Percentiles rank a stretch among this genome's conserved stretches.
Conservation (phyloP, 2,329 filamentous ascomycete species). For the Colletotrichum navitas region DNA sequence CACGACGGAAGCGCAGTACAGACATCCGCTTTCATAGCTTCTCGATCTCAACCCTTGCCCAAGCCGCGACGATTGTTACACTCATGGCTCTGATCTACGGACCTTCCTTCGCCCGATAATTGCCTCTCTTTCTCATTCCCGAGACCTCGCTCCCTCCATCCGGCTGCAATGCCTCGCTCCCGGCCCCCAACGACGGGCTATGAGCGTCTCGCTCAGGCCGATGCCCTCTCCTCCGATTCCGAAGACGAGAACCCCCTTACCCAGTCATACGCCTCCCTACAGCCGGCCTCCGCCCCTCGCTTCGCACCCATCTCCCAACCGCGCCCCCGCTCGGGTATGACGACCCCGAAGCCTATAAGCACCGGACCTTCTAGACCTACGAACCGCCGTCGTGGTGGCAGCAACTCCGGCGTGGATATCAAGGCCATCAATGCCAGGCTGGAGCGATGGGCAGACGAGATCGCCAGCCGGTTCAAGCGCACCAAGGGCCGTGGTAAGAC, state of each 20-base stretch:
- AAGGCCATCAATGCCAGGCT: slow-evolving; percentile 97
- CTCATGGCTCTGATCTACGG: slow-evolving; percentile 18
- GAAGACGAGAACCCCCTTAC: slow-evolving; percentile 72
- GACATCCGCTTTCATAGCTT: background rate
- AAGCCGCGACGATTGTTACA: background rate
- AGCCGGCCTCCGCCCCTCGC: slow-evolving; percentile 69
- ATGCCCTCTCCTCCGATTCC: slow-evolving; percentile 79
- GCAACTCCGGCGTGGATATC: slow-evolving; percentile 93
- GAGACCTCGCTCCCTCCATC: slow-evolving; percentile 12
- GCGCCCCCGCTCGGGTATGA: slow-evolving; percentile 70
- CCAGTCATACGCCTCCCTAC: slow-evolving; percentile 67
- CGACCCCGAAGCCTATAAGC: slow-evolving; percentile 62
- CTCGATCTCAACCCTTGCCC: background rate
- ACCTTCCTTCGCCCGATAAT: background rate
- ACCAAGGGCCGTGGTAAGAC: slow-evolving; percentile 79
- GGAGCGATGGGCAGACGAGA: slow-evolving; percentile 97
- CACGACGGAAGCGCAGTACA: background rate
- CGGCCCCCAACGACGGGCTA: slow-evolving; percentile 84
- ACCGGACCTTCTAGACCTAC: slow-evolving; percentile 51
- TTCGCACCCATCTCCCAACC: slow-evolving; percentile 75
- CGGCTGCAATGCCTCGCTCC: slow-evolving; percentile 70
- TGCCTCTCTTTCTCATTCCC: background rate
- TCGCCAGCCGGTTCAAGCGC: slow-evolving; percentile 96
- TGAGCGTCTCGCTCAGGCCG: slow-evolving; percentile 85
- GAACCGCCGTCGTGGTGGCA: slow-evolving; percentile 63